Percentiles rank a stretch among this genome's conserved stretches.
Conservation (phyloP, 192 early-diverging fungal species). For the Pilaira anomala region DNA sequence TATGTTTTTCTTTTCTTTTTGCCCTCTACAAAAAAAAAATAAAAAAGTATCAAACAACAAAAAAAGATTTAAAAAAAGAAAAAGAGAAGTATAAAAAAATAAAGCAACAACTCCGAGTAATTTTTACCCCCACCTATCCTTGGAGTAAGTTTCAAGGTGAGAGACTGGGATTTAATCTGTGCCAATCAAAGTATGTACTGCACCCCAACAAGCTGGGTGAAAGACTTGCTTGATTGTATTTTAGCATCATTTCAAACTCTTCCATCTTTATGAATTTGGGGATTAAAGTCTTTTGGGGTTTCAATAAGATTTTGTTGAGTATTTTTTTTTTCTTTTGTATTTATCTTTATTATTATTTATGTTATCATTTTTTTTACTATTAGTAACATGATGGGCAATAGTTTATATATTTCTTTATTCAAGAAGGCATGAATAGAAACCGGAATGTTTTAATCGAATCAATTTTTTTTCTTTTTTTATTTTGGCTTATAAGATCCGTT, state of each 20-base stretch:
- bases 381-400: no score
- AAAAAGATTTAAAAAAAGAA: background rate
- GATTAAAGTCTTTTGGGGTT: conserved; percentile 4
- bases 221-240: no score
- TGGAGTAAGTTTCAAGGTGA: no score
- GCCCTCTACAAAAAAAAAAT: no score
- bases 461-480: no score
- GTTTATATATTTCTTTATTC: no score
- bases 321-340: background rate
- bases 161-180: conserved; percentile 7
- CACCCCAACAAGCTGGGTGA: conserved; percentile 19
- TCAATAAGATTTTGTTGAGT: background rate
- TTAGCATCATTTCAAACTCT: background rate
- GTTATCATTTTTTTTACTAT: background rate
- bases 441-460: no score
- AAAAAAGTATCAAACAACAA: no score
- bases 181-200: conserved; percentile 5
- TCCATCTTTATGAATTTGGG: conserved; percentile 8
- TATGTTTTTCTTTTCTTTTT: no score
- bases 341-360: background rate
- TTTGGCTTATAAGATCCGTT: no score
- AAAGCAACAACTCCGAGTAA: conserved; percentile 1
- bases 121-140: conserved; percentile 12
- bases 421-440: no score
- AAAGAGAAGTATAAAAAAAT: conserved; percentile 1